A percentile compares a stretch with the other conserved stretches of the same genome.
phyloP scores from a whole-genome alignment of 2,329 filamentous ascomycete species.

The Leptographium galeiforme region DNA sequence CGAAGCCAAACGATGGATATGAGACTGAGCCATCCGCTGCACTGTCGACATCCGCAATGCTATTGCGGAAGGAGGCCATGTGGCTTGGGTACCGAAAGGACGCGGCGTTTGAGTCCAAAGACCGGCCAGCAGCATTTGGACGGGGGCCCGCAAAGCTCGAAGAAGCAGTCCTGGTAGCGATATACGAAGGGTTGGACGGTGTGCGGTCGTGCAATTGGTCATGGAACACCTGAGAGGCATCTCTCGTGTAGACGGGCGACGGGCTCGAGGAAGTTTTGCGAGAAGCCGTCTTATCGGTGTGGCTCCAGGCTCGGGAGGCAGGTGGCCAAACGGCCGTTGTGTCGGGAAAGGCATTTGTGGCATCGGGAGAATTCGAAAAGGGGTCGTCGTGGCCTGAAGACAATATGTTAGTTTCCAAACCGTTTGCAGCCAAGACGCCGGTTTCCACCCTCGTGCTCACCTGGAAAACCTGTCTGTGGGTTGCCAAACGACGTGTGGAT shows the following conservation, averaged over 20 bases:
- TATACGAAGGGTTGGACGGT: slow-evolving; percentile 27
- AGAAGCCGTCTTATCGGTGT: slow-evolving; percentile 30
- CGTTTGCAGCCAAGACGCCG: too few species aligned
- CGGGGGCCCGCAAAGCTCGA: slow-evolving; percentile 17
- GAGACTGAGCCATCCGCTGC: background rate
- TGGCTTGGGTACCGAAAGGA: slow-evolving; percentile 24
- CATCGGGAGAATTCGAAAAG: slow-evolving; percentile 14
- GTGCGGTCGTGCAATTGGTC: slow-evolving; percentile 32
- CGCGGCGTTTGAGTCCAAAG: slow-evolving; percentile 31
- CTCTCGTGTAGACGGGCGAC: slow-evolving; percentile 44
- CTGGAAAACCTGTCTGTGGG: slow-evolving; percentile 27
- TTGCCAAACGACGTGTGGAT: slow-evolving; percentile 19
- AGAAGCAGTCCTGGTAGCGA: slow-evolving; percentile 29
- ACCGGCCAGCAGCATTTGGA: slow-evolving; percentile 19
- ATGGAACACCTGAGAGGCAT: slow-evolving; percentile 23
- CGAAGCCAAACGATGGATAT: slow-evolving; percentile 1
- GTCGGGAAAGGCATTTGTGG: slow-evolving; percentile 1
- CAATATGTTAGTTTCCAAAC: background rate
- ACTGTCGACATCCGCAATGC: background rate
- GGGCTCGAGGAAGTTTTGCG: slow-evolving; percentile 36
- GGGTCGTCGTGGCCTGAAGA: slow-evolving; percentile 17
- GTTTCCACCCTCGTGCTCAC: slow-evolving; percentile 22
- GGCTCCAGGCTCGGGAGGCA: slow-evolving; percentile 44
- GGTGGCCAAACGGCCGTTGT: slow-evolving; percentile 12
- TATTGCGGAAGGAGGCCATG: slow-evolving; percentile 4